These are phyloP conservation scores for Paspalum notatum DNA, from an alignment of 176 grass and related monocot species.

Conservation along the genomic window DNA sequence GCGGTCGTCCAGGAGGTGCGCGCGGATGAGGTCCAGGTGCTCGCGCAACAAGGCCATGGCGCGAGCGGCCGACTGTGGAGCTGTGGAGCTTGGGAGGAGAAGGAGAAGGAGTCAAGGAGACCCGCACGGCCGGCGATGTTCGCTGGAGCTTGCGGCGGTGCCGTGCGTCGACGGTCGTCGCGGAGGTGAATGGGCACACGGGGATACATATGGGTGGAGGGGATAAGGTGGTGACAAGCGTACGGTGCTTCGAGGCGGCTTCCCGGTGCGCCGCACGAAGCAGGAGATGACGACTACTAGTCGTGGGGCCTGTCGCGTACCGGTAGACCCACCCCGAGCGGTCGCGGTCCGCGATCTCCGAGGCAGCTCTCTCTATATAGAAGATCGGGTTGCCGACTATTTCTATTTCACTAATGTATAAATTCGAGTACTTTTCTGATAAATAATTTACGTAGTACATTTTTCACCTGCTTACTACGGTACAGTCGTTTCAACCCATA, in stretches of 20 bases:
- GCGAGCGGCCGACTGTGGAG: background rate
- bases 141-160: too few species aligned
- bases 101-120: background rate
- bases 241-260: constrained; percentile 26
- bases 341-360: background rate
- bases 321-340: background rate
- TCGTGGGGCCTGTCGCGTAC: background rate
- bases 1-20: constrained; percentile 51
- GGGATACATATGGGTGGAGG: too few species aligned
- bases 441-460: too few species aligned
- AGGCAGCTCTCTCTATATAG: too few species aligned
- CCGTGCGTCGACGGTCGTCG: too few species aligned
- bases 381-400: too few species aligned
- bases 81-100: background rate
- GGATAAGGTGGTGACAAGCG: background rate
- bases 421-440: too few species aligned
- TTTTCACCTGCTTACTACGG: too few species aligned
- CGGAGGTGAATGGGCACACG: too few species aligned
- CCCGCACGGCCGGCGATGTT: too few species aligned
- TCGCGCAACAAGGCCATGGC: constrained; percentile 41
- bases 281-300: background rate
- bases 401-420: too few species aligned
- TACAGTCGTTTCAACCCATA: too few species aligned
- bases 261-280: constrained; percentile 16
- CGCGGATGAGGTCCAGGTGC: constrained; percentile 59